Conservation (phyloP, 768 basidiomycete species). For the Leccinum incarnatum region DNA sequence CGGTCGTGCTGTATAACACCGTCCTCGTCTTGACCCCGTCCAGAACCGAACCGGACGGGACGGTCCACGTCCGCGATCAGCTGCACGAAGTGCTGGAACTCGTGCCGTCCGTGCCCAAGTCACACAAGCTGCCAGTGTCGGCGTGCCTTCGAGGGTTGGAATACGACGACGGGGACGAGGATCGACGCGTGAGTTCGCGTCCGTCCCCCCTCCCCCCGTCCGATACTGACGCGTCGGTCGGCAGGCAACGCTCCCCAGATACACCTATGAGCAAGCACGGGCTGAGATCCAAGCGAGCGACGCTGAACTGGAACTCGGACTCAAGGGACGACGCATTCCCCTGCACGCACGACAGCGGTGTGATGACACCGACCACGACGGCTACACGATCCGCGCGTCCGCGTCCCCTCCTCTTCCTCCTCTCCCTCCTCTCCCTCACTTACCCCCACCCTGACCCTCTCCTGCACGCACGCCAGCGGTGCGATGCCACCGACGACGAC, state of each 20-base stretch:
- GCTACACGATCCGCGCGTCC: too few species aligned
- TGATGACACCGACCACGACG: too few species aligned
- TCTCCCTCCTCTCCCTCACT: too few species aligned
- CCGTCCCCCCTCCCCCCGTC: too few species aligned
- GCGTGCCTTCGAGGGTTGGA: slow-evolving; percentile 58
- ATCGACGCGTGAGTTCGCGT: slow-evolving; percentile 29
- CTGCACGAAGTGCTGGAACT: slow-evolving; percentile 84
- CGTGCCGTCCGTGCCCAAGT: slow-evolving; percentile 68
- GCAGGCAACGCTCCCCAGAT: slow-evolving; percentile 42
- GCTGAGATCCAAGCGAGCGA: slow-evolving; percentile 81
- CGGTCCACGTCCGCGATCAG: slow-evolving; percentile 73
- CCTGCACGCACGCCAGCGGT: too few species aligned
- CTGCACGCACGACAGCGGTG: too few species aligned
- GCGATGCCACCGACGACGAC: too few species aligned
- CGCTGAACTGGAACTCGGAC: slow-evolving; percentile 59
- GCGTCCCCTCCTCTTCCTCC: too few species aligned
- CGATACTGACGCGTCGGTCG: not conserved
- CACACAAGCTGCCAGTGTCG: slow-evolving; percentile 67
- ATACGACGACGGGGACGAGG: slow-evolving; percentile 65
- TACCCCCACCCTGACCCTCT: too few species aligned
- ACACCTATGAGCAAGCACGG: slow-evolving; percentile 55
- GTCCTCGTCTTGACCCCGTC: slow-evolving; percentile 67
- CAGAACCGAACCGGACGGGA: slow-evolving; percentile 34
- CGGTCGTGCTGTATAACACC: slow-evolving; percentile 88
- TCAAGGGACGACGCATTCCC: slow-evolving; percentile 61